These are phyloP conservation scores for Hypoxylon rubiginosum DNA, from an alignment of 2,329 filamentous ascomycete species.

Conservation along the genomic window DNA sequence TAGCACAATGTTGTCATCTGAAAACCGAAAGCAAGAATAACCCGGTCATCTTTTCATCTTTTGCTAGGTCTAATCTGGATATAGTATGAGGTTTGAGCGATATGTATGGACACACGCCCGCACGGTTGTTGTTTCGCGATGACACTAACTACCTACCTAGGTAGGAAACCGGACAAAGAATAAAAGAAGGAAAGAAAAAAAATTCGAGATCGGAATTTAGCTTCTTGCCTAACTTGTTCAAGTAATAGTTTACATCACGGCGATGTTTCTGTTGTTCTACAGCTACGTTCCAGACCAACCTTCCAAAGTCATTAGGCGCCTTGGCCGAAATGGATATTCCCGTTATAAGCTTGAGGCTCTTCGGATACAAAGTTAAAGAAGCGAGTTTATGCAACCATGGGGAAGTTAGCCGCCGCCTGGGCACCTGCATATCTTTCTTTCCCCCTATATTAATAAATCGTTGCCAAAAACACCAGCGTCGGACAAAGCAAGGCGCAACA, in stretches of 20 bases:
- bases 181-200: too few species aligned
- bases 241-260: slow-evolving; percentile 4
- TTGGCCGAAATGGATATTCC: background rate
- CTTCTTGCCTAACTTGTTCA: slow-evolving; percentile 7
- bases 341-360: slow-evolving; percentile 8
- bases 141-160: too few species aligned
- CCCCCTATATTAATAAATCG: background rate
- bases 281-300: too few species aligned
- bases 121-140: background rate
- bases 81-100: too few species aligned
- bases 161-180: too few species aligned
- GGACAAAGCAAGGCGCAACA: background rate
- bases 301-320: background rate
- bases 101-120: background rate
- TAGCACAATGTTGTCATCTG: too few species aligned
- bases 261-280: background rate
- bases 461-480: background rate
- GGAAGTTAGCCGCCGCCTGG: background rate
- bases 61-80: too few species aligned
- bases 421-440: background rate
- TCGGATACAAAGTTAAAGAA: slow-evolving; percentile 9
- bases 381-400: background rate
- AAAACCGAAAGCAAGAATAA: too few species aligned
- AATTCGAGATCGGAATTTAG: background rate
- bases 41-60: slow-evolving; percentile 11